phyloP scores from a whole-genome alignment of 257 asterid genomes.

The Scutellaria minor region DNA sequence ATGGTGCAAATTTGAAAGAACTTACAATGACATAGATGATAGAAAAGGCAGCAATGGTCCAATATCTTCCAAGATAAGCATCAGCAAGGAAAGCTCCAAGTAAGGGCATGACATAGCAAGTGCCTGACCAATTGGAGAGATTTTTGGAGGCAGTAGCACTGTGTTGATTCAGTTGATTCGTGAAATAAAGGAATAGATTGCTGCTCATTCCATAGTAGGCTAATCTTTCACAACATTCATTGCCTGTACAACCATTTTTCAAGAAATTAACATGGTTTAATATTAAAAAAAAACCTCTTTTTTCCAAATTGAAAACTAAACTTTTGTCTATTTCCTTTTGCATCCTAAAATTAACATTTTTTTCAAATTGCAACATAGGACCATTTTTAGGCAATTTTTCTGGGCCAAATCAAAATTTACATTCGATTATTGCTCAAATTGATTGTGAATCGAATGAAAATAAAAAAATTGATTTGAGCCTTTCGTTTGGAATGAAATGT shows the following conservation, averaged over 20 bases:
- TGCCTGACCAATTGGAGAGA: slow-evolving; percentile 73
- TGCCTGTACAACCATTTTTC: slow-evolving; percentile 38
- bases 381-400: too few relatives aligned
- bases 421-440: too few relatives aligned
- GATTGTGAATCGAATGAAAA: too few relatives aligned
- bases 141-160: slow-evolving; percentile 63
- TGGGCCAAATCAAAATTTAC: too few relatives aligned
- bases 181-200: slow-evolving; percentile 57
- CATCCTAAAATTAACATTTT: too few relatives aligned
- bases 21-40: slow-evolving; percentile 68
- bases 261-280: neutral
- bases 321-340: too few relatives aligned
- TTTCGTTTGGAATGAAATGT: too few relatives aligned
- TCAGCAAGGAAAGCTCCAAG: slow-evolving; percentile 81
- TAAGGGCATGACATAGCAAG: slow-evolving; percentile 72
- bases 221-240: slow-evolving; percentile 72
- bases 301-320: too few relatives aligned
- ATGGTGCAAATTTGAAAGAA: neutral
- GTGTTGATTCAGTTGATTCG: slow-evolving; percentile 56
- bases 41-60: slow-evolving; percentile 76
- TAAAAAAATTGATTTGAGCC: too few relatives aligned
- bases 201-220: slow-evolving; percentile 83
- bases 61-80: slow-evolving; percentile 73
- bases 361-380: too few relatives aligned
- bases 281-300: too few relatives aligned